phyloP scores from a whole-genome alignment of 768 basidiomycete genomes.

The Leccinum obscurum region DNA sequence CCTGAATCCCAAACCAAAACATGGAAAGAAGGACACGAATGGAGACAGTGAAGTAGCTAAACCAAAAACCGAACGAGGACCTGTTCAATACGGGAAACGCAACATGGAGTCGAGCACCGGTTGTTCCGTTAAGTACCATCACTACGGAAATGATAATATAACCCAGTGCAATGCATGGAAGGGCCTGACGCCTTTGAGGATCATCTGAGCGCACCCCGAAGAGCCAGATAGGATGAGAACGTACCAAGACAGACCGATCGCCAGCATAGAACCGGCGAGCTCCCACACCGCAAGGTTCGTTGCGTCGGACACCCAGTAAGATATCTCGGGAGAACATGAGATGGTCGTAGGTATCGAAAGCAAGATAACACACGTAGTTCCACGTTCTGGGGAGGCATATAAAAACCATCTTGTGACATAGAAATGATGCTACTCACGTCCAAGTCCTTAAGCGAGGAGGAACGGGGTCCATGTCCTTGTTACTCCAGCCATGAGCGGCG shows the following conservation, averaged over 20 bases:
- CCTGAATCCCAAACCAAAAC: conserved; percentile 83
- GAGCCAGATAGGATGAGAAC: not conserved
- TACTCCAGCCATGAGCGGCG: conserved; percentile 64
- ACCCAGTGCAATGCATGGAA: conserved; percentile 69
- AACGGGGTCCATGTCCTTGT: conserved; percentile 79
- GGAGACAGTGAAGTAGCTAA: conserved; percentile 83
- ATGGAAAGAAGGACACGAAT: conserved; percentile 73
- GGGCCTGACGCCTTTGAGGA: conserved; percentile 56
- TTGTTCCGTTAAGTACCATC: conserved; percentile 77
- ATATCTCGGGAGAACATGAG: conserved; percentile 23
- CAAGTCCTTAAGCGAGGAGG: conserved; percentile 61
- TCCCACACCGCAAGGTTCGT: conserved; percentile 45
- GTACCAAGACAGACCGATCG: conserved; percentile 70
- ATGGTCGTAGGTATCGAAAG: conserved; percentile 23
- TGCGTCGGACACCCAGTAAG: conserved; percentile 30
- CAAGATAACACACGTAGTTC: conserved; percentile 65
- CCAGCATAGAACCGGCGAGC: conserved; percentile 71
- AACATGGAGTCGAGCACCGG: conserved; percentile 75
- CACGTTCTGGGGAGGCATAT: conserved; percentile 36
- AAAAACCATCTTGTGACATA: not conserved
- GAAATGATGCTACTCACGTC: conserved; percentile 34
- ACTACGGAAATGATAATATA: conserved; percentile 70
- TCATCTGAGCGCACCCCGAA: not conserved
- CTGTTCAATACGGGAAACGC: conserved; percentile 78
- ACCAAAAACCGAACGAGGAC: conserved; percentile 87